A percentile compares a stretch with the other conserved stretches of the same genome.
Evolutionary conservation across 306 rosid genomes (phyloP).

Genomic region (Hippophae gyantsensis): DNA sequence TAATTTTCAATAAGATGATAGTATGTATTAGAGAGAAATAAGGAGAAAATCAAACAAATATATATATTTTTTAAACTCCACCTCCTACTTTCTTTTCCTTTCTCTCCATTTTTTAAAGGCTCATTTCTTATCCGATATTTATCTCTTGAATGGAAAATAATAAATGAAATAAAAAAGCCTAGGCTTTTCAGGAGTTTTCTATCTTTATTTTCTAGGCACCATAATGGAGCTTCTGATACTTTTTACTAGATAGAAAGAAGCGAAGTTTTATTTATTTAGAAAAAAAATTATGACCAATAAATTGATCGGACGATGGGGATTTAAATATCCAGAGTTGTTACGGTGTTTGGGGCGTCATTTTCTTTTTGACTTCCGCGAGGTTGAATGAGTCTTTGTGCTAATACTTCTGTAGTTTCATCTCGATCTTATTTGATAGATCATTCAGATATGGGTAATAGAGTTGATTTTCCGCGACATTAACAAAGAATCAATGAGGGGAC

Average conservation of each 20-base stretch:
- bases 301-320: conserved; percentile 15
- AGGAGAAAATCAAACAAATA: no score
- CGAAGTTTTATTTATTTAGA: neutral
- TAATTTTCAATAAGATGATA: neutral
- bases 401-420: neutral
- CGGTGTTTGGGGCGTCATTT: neutral
- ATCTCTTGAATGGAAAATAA: no score
- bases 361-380: conserved; percentile 16
- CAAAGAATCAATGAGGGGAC: conserved; percentile 10
- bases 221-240: neutral
- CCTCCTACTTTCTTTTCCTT: neutral
- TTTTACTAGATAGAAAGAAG: neutral
- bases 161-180: no score
- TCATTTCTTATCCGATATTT: no score
- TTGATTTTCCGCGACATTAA: neutral
- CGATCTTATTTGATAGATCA: neutral
- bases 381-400: neutral
- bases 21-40: neutral
- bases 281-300: neutral
- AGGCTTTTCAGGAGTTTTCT: no score
- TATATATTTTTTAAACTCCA: no score
- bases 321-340: neutral
- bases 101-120: no score
- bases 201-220: neutral
- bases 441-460: conserved; percentile 1